Evolutionary conservation across 83 land plant species (phyloP).

Genomic region (Diphasiastrum complanatum): DNA sequence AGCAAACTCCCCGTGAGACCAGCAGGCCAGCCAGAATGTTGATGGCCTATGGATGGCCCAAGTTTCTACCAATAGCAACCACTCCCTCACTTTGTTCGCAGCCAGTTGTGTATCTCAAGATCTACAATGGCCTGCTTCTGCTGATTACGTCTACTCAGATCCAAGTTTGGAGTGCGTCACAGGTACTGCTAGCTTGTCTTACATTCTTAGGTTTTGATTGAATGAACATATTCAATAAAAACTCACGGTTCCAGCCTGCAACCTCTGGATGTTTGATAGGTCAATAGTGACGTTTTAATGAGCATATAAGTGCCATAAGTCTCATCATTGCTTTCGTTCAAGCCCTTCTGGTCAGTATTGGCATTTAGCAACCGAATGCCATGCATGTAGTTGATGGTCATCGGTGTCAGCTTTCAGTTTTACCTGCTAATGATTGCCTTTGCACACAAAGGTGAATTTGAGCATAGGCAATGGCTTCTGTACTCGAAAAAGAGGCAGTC

Average conservation of each 20-base stretch:
- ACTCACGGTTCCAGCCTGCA: neutral
- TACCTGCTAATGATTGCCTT: too few relatives aligned
- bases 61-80: slow-evolving; percentile 62
- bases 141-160: slow-evolving; percentile 61
- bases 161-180: slow-evolving; percentile 77
- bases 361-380: too few relatives aligned
- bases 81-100: slow-evolving; percentile 29
- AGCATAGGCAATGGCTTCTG: too few relatives aligned
- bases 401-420: too few relatives aligned
- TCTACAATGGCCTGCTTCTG: slow-evolving; percentile 46
- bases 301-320: neutral
- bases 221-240: neutral
- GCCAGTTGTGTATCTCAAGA: slow-evolving; percentile 52
- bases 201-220: neutral
- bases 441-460: too few relatives aligned
- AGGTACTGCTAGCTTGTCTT: slow-evolving; percentile 37
- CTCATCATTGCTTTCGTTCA: neutral
- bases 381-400: too few relatives aligned
- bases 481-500: too few relatives aligned
- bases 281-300: neutral
- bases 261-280: neutral
- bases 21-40: slow-evolving; percentile 70
- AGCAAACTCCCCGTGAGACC: too few relatives aligned
- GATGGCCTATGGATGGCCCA: slow-evolving; percentile 95
- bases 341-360: neutral